A percentile compares a stretch with the other conserved stretches of the same genome.
These are phyloP conservation scores for Fusarium graminum DNA, from an alignment of 2,329 filamentous ascomycete genomes.

Conservation along the genomic window DNA sequence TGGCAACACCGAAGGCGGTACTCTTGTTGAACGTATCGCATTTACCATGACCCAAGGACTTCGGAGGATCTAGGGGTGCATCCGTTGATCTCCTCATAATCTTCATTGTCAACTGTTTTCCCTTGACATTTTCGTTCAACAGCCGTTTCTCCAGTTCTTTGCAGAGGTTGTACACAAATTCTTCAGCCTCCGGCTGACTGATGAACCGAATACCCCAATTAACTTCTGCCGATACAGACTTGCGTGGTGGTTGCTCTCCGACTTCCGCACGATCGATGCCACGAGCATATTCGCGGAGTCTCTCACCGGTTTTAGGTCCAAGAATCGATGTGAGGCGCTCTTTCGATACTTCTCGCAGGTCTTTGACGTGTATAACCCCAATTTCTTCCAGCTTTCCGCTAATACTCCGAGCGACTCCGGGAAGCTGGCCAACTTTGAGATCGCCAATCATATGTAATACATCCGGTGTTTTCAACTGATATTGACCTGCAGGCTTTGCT, in stretches of 20 bases:
- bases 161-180: conserved; percentile 88
- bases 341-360: conserved; percentile 81
- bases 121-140: conserved; percentile 85
- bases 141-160: conserved; percentile 86
- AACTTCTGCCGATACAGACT: conserved; percentile 96
- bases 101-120: conserved; percentile 90
- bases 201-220: conserved; percentile 98
- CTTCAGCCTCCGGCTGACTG: conserved; percentile 90
- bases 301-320: conserved; percentile 93
- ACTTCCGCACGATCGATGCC: conserved; percentile 90
- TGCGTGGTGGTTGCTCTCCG: conserved; percentile 85
- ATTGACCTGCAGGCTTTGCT: conserved; percentile 94
- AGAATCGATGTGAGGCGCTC: conserved; percentile 80
- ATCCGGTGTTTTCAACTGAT: conserved; percentile 86
- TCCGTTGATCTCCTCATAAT: conserved; percentile 90
- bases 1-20: conserved; percentile 83
- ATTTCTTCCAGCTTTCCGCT: conserved; percentile 89
- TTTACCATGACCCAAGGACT: conserved; percentile 94
- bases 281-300: conserved; percentile 88
- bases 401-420: conserved; percentile 93
- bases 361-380: conserved; percentile 83
- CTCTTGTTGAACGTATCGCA: conserved; percentile 97
- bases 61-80: conserved; percentile 90
- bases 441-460: conserved; percentile 81
- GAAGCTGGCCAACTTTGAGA: conserved; percentile 83